These are phyloP conservation scores for Cladophialophora bantiana DNA, from an alignment of 2,329 filamentous ascomycete genomes.

Conservation along the genomic window DNA sequence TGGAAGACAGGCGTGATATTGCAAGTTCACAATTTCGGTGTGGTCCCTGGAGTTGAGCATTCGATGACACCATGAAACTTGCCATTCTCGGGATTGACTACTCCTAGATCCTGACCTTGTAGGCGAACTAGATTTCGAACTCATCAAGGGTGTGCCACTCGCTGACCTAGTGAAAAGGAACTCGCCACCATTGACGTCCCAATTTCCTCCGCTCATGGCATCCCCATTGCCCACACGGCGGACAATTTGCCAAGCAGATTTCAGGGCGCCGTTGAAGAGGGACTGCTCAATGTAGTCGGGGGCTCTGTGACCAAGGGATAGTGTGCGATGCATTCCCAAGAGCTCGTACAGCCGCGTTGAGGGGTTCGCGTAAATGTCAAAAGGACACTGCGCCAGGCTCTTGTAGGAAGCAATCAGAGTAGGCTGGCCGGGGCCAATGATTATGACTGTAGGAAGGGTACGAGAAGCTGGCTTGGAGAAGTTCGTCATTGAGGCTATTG, in stretches of 20 bases:
- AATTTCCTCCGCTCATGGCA: constrained; percentile 69
- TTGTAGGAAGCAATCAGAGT: constrained; percentile 72
- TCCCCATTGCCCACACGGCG: constrained; percentile 64
- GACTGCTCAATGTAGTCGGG: constrained; percentile 71
- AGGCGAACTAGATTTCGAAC: constrained; percentile 36
- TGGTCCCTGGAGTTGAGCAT: constrained; percentile 84
- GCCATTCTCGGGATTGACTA: constrained; percentile 55
- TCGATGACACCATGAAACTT: constrained; percentile 78
- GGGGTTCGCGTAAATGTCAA: constrained; percentile 80
- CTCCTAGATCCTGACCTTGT: constrained; percentile 11
- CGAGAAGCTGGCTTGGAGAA: constrained; percentile 27
- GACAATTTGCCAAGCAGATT: constrained; percentile 64
- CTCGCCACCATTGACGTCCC: constrained; percentile 76
- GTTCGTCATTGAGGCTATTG: constrained; percentile 14
- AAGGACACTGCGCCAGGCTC: constrained; percentile 68
- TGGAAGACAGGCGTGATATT: constrained; percentile 42
- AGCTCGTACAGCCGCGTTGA: constrained; percentile 69
- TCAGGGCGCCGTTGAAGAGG: constrained; percentile 54
- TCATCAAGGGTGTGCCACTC: constrained; percentile 18
- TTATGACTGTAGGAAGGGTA: constrained; percentile 62
- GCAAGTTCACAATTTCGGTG: constrained; percentile 71
- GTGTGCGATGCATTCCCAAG: constrained; percentile 72
- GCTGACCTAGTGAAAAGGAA: constrained; percentile 69
- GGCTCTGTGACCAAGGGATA: constrained; percentile 62
- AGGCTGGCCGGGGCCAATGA: constrained; percentile 76